Evolutionary conservation across 2,329 filamentous ascomycete species (phyloP).

Genomic region (Decorospora gaudefroyi): DNA sequence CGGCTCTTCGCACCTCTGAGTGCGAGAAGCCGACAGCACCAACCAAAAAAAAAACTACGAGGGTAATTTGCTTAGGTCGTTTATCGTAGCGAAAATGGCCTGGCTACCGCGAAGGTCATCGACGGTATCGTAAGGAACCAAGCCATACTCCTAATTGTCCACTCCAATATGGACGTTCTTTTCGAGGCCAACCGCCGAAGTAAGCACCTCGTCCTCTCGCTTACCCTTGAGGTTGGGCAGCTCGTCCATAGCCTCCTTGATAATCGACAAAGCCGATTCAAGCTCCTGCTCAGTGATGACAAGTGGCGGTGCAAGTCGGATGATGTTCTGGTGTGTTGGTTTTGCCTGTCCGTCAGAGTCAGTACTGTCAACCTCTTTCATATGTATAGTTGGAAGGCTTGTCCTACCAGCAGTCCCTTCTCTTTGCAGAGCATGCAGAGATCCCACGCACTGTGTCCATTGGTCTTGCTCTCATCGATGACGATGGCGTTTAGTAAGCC

Average conservation of each 20-base stretch:
- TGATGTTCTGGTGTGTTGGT: conserved; percentile 98
- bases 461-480: conserved; percentile 86
- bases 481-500: conserved; percentile 94
- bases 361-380: conserved; percentile 34
- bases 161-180: conserved; percentile 65
- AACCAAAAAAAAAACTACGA: no score
- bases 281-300: conserved; percentile 92
- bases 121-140: conserved; percentile 24
- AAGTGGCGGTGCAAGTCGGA: conserved; percentile 92
- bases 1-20: no score
- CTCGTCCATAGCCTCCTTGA: conserved; percentile 79
- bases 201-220: conserved; percentile 58
- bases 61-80: no score
- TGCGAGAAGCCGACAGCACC: no score
- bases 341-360: conserved; percentile 70
- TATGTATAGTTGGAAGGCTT: conserved; percentile 50
- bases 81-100: no score
- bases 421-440: conserved; percentile 93
- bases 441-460: conserved; percentile 91
- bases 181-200: conserved; percentile 47
- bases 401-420: conserved; percentile 85
- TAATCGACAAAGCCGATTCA: conserved; percentile 74
- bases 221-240: conserved; percentile 69
- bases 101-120: no score
- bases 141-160: conserved; percentile 54